Evolutionary conservation across 306 rosid species (phyloP), one percentile per base, ranked within the genome.

Genomic region (Luffa aegyptiaca): DNA sequence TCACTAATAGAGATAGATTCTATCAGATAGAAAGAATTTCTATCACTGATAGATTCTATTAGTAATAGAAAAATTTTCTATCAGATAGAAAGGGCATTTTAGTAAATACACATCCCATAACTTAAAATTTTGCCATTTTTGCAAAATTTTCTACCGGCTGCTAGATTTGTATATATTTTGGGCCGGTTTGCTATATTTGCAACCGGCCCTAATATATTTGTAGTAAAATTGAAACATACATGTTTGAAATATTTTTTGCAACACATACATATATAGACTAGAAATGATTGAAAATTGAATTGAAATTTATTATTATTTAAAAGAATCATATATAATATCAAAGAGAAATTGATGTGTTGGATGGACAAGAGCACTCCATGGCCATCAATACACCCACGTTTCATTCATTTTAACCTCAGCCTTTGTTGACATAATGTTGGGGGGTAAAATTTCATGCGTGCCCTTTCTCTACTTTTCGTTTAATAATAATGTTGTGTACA

Each of bases 361-460:
- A 21, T 49, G 44, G 78, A 73, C 78, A 73, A 73, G 45, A 73
- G 78, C 61, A 73, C 45, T 73, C 61, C 61, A 73, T 49, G 20
- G 2, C 26, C 61, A 73, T 73, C 44, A 73, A 31, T 33, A 73
- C 78, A 71, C n/a, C 56, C 78, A 73, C 56, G 78, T 73, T 16
- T 73, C 78, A 73, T 73, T 73, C 78, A 73, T 73, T 73, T 73
- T 49, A 49, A 48, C 78, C 45, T 73, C 44, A 26, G 78, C 45
- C 78, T 73, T 73, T 73, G 42, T 73, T 73, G 78, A 73, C 3
- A 33, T 73, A 16, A 21, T 73, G 78, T 73, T 73, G 78, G 77
- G 17, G 36, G 78, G 61, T 73, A 49, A 48, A 73, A 73, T 73
- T 49, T 73, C 78, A 73, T 49, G 78, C 78, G 59, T 73, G 78